phyloP scores from a whole-genome alignment of 2,329 filamentous ascomycete species.

The Aspergillus sergii region DNA sequence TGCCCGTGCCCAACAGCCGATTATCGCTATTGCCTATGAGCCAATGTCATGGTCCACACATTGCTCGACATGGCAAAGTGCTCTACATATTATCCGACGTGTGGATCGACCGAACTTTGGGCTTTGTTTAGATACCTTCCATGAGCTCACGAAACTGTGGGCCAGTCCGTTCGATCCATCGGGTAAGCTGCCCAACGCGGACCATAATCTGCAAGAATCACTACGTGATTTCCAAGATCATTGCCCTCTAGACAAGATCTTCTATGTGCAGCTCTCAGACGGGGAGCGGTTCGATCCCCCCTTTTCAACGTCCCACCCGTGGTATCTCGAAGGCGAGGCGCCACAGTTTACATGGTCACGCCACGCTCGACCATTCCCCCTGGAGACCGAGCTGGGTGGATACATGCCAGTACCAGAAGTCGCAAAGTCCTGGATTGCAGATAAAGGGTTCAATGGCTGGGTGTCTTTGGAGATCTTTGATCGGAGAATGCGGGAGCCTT shows the following conservation, averaged over 20 bases:
- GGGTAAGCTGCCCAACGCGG: slow-evolving; percentile 28
- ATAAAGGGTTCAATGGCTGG: slow-evolving; percentile 34
- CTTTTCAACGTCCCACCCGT: slow-evolving; percentile 32
- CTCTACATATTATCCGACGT: slow-evolving; percentile 26
- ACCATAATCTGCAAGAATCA: slow-evolving; percentile 24
- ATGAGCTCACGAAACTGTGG: slow-evolving; percentile 37
- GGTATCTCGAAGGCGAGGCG: slow-evolving; percentile 32
- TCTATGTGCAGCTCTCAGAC: slow-evolving; percentile 42
- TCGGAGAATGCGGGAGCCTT: slow-evolving; percentile 27
- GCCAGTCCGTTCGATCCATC: slow-evolving; percentile 27
- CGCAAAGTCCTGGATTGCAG: slow-evolving; percentile 30
- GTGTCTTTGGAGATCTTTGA: slow-evolving; percentile 39
- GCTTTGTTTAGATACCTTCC: slow-evolving; percentile 42
- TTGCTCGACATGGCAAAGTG: slow-evolving; percentile 37
- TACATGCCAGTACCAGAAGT: slow-evolving; percentile 34
- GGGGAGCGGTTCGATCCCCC: slow-evolving; percentile 36
- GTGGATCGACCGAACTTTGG: slow-evolving; percentile 41
- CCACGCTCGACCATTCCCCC: slow-evolving; percentile 35
- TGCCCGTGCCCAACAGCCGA: slow-evolving; percentile 20
- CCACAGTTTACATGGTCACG: slow-evolving; percentile 34
- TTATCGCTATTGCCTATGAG: slow-evolving; percentile 40
- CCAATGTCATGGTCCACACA: slow-evolving; percentile 36
- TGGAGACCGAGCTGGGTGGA: slow-evolving; percentile 28
- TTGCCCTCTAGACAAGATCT: slow-evolving; percentile 33
- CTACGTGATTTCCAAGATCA: slow-evolving; percentile 22